phyloP scores from a whole-genome alignment of 352 stramenopile genomes.

The Phytophthora colocasiae region DNA sequence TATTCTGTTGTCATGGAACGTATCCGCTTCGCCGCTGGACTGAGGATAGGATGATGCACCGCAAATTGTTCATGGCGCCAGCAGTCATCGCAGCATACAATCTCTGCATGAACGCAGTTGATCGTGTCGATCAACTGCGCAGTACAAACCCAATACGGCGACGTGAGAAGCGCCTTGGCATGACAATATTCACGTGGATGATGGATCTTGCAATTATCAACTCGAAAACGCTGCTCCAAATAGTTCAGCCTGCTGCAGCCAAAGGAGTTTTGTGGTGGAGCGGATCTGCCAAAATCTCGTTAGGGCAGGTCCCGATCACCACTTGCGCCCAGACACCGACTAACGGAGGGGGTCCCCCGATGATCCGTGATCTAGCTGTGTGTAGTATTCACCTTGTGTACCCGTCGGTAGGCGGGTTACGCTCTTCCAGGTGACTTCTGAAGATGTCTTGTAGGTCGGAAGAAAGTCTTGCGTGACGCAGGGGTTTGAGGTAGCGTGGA shows the following conservation, averaged over 20 bases:
- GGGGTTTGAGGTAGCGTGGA: too few relatives aligned
- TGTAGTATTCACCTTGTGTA: too few relatives aligned
- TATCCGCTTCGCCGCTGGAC: constrained; percentile 18
- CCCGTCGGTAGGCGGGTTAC: too few relatives aligned
- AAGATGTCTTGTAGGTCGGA: too few relatives aligned
- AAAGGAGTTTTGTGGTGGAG: not conserved
- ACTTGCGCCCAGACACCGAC: too few relatives aligned
- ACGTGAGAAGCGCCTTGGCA: constrained; percentile 10
- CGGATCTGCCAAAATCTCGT: too few relatives aligned
- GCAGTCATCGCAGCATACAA: constrained; percentile 16
- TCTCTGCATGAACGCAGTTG: constrained; percentile 14
- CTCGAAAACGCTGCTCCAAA: constrained; percentile 1
- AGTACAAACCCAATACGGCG: constrained; percentile 16
- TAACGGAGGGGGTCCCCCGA: too few relatives aligned
- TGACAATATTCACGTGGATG: constrained; percentile 20
- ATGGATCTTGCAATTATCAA: constrained; percentile 24
- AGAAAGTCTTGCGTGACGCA: too few relatives aligned
- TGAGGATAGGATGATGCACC: constrained; percentile 17
- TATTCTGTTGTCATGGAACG: constrained; percentile 15
- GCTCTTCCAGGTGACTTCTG: too few relatives aligned
- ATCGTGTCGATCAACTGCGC: constrained; percentile 23
- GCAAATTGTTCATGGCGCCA: constrained; percentile 6
- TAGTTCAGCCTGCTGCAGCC: not conserved
- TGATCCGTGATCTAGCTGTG: too few relatives aligned
- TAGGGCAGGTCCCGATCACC: too few relatives aligned